Base-by-base conservation (phyloP, 306 rosid genomes). In the Betula pendula region DNA sequence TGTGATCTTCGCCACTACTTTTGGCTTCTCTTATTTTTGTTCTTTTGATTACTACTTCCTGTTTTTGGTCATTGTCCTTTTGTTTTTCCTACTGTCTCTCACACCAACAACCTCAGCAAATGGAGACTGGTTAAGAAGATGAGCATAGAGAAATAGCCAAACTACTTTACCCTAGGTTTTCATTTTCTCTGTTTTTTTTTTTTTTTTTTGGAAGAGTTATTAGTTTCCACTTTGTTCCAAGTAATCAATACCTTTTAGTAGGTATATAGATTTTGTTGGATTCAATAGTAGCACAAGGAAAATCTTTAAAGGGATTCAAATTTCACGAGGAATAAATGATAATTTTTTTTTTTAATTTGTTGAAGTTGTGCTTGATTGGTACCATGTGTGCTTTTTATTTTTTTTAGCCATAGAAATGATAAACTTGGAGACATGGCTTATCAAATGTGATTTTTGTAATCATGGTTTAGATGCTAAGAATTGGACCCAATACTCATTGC, bases 211-310 rank as follows among this genome's bases (percentile, higher is more conserved):
- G 1, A 50, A 67, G 76, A 43, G 81, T 19, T 29, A 14, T 42
- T 6, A 71, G 66, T 42, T 72, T 71, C 71, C 73, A 65, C 73
- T 76, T 66, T 47, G 71, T 70, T 77, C 42, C 77, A 24, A 58
- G 42, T 67, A 60, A 38, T 58, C 60, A 72, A 47, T 55, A 49
- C 77, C 70, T 75, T 81, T 77, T 68, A 10, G 49, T 70, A 75
- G 83, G 81, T 48, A 52, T 24, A 56, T 31, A 80, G 81, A 68
- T 76, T 84, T 80, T 80, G 74, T 76, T 76, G 58, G 42, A 76
- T 72, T 74, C 76, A 58, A 68, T 44, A 8, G 48, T 65, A 65
- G 27, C 45, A 19, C 25, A 22, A 35, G 47, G 47, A 3, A 65
- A 33, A 8, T 16, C 5, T 35, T 65, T 19, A 33, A 19, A 17